Evolutionary conservation across 2,329 filamentous ascomycete species (phyloP), one percentile per base, ranked within the genome.

Genomic region (Beauveria australis): DNA sequence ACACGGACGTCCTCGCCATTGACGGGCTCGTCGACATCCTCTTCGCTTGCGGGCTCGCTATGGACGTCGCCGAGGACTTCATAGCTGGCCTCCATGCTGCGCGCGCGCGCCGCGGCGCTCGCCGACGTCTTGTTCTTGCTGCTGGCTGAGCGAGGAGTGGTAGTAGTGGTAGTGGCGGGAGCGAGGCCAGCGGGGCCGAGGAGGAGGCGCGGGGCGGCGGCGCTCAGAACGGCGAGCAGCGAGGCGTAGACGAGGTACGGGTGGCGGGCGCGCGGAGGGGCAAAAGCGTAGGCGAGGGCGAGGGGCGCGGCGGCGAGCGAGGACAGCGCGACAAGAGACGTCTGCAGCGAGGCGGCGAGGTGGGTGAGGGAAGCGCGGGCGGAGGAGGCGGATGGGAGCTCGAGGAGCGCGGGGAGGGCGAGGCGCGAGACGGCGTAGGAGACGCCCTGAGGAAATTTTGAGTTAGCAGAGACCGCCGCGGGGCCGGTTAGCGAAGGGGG

Each of bases 211-310:
- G 55, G 60, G 81, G 79, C 79, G 49, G 83, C 77, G 24, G 81
- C 80, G 49, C 89, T 84, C 44, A 89, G 76, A 44, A 81, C 78
- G 48, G 86, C 83, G 61, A 92, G 81, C 28, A 91, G 75, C 3
- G 87, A 86, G 16, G 91, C 91, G 85, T 94, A 97, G 62, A 97
- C 75, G 28, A 97, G 85, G 72, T 96, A 97, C 0, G 93, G 93
- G 72, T 97, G 93, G 71, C 89, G 86, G 66, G 84, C 81, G 60
- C 86, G 82, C 28, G 84, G 81, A 0, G 92, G 89, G 2, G 92
- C 93, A 65, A 95, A 78, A 49, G 81, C 73, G 74, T 88, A 97
- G 64, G 92, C 90, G 65, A 93, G 82, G 66, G 91, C 77, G 69
- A 97, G 86, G 33, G 89, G 85, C 57, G 83, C 78, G 59, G 85